These are phyloP conservation scores for Aegilops umbellulata DNA, from an alignment of 176 grass and related monocot genomes.

Conservation along the genomic window DNA sequence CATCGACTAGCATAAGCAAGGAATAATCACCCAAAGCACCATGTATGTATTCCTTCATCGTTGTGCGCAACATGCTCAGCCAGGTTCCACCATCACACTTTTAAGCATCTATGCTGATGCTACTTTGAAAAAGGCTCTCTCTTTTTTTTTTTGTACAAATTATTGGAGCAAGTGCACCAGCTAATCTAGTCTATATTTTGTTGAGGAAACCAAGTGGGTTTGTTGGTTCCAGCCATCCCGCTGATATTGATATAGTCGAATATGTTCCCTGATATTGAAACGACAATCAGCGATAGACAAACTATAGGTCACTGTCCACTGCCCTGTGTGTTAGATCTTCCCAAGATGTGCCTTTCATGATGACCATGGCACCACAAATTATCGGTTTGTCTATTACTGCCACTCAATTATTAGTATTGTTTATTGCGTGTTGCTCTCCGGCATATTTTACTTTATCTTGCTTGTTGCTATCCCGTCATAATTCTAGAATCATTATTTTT, in stretches of 20 bases:
- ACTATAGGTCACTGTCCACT: slow-evolving; percentile 11
- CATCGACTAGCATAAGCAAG: slow-evolving; percentile 2
- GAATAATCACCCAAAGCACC: neutral
- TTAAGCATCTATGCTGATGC: slow-evolving; percentile 23
- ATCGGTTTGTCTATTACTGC: neutral
- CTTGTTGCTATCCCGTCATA: neutral
- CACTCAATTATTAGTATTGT: neutral
- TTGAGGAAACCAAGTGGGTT: neutral
- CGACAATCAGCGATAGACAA: slow-evolving; percentile 18
- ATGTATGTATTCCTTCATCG: neutral
- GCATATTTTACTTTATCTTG: too few species aligned
- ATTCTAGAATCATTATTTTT: neutral
- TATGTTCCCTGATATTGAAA: slow-evolving; percentile 6
- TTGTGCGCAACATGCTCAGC: neutral
- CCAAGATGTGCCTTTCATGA: slow-evolving; percentile 29
- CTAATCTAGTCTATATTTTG: neutral
- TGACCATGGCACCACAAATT: neutral
- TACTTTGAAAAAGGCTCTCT: neutral
- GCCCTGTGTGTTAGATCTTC: neutral
- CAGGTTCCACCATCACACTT: neutral
- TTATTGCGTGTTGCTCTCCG: neutral
- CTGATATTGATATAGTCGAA: neutral
- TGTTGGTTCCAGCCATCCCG: neutral
- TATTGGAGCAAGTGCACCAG: neutral
- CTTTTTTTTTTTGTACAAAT: neutral